These are phyloP conservation scores for Lachancea meyersii DNA, from an alignment of 805 yeast species.

Conservation along the genomic window DNA sequence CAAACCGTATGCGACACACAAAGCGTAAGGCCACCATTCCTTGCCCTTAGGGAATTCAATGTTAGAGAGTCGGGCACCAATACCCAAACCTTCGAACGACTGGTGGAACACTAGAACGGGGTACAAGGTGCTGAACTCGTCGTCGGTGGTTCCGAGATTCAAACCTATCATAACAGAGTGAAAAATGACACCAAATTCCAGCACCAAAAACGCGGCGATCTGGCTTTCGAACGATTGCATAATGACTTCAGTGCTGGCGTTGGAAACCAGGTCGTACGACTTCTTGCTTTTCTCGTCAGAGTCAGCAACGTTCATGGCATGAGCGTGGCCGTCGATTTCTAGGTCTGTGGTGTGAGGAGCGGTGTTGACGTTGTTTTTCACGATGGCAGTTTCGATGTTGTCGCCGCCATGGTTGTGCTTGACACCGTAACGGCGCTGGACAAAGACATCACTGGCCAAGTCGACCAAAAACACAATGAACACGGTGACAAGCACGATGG, in stretches of 20 bases:
- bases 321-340: conserved; percentile 3
- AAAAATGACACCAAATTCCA: conserved; percentile 69
- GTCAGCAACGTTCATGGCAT: background rate
- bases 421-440: conserved; percentile 33
- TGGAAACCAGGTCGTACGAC: conserved; percentile 4
- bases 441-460: conserved; percentile 36
- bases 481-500: conserved; percentile 38
- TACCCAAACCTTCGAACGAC: conserved; percentile 73
- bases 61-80: conserved; percentile 62
- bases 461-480: conserved; percentile 39
- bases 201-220: conserved; percentile 44
- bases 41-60: conserved; percentile 47
- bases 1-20: conserved; percentile 47
- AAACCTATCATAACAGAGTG: conserved; percentile 74
- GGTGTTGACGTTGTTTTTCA: conserved; percentile 3
- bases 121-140: conserved; percentile 57
- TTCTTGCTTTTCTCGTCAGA: conserved; percentile 7
- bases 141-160: conserved; percentile 57
- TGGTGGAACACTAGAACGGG: conserved; percentile 69
- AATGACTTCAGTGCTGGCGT: conserved; percentile 3
- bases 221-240: conserved; percentile 18
- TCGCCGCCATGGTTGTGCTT: conserved; percentile 24
- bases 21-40: conserved; percentile 38
- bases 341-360: background rate
- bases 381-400: conserved; percentile 15